Percentiles rank a stretch among this genome's conserved stretches.
Evolutionary conservation across 495 filamentous ascomycete species (phyloP).

Genomic region (Cenococcum geophilum): DNA sequence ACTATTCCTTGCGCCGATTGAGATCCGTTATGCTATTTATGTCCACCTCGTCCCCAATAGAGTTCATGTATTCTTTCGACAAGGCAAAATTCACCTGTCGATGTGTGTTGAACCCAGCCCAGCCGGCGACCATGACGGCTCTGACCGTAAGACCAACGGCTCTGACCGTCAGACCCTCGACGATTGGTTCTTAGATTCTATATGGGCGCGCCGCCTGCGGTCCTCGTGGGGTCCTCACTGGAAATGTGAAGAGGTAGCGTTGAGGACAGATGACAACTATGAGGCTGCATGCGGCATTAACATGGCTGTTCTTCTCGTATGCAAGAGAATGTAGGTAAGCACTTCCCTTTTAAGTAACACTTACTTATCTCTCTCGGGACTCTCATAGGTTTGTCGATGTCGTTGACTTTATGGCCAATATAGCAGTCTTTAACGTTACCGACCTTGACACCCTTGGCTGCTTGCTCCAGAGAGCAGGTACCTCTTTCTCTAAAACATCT

Average conservation of each 20-base stretch:
- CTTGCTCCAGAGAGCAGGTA: not conserved
- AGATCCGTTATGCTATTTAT: constrained; percentile 1
- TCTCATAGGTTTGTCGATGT: constrained; percentile 9
- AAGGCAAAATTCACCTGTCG: not conserved
- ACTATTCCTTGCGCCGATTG: not conserved
- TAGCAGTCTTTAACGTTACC: constrained; percentile 8
- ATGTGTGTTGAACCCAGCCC: not conserved
- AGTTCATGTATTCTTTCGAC: constrained; percentile 5
- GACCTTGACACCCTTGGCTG: constrained; percentile 6
- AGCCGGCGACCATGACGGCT: not conserved
- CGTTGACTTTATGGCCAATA: constrained; percentile 1
- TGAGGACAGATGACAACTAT: not conserved
- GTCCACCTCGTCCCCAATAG: not conserved
- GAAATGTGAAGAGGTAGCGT: constrained; percentile 4
- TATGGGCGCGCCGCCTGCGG: constrained; percentile 3
- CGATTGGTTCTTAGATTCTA: not conserved
- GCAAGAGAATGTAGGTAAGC: constrained; percentile 5
- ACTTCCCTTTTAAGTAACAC: not conserved
- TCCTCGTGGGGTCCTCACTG: constrained; percentile 7
- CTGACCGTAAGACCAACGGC: not conserved
- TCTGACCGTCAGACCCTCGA: too few relatives aligned
- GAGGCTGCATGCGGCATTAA: not conserved
- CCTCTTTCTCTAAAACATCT: not conserved
- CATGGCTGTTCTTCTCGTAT: not conserved
- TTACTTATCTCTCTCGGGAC: constrained; percentile 1